Base-by-base conservation (phyloP, 73 alveolate species). In the Diophrys sp. region DNA sequence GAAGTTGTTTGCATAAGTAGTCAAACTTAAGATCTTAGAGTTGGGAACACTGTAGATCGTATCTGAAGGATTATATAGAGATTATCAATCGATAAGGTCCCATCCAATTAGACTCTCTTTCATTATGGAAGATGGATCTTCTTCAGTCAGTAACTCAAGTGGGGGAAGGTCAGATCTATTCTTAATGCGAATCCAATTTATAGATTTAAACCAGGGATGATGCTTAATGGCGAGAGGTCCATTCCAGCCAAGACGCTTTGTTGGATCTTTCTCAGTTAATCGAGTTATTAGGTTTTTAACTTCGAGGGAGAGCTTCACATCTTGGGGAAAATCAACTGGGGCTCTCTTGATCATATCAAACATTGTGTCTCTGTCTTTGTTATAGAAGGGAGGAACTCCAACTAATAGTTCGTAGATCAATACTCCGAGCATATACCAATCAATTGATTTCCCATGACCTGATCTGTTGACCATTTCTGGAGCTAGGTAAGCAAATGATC, bases 401-500 rank as follows among this genome's bases (percentile, higher is more conserved):
- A 82, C 84, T 67, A 91, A 81, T 93, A 91, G 73, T 79, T 91
- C 97, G 77, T 87, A 91, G 74, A 91, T 71, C 28, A 85, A 75
- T 28, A 91, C 97, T 0, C 97, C 97, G 62, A 91, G 70, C 55
- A 81, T 67, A 81, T 91, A 91, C 91, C 94, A 82, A 69, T 91
- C 97, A 24, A 84, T 89, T 0, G 95, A 89, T 71, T 87, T 90
- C 28, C 90, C 84, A 77, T 89, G 92, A 28, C 97, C 97, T 14
- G 56, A 25, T 70, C 87, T 81, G 29, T 77, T 70, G 23, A 90
- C 32, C 89, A 90, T 82, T 81, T 90, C 97, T 28, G 97, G 97
- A 11, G 97, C 95, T 56, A 90, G 82, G 77, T 90, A 90, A 24
- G 97, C 97, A 34, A 78, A 80, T 1, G 93, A 82, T 18, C 97